Percentiles rank a stretch among this genome's conserved stretches.
These are phyloP conservation scores for Malus sieversii DNA, from an alignment of 306 rosid species.

Conservation along the genomic window DNA sequence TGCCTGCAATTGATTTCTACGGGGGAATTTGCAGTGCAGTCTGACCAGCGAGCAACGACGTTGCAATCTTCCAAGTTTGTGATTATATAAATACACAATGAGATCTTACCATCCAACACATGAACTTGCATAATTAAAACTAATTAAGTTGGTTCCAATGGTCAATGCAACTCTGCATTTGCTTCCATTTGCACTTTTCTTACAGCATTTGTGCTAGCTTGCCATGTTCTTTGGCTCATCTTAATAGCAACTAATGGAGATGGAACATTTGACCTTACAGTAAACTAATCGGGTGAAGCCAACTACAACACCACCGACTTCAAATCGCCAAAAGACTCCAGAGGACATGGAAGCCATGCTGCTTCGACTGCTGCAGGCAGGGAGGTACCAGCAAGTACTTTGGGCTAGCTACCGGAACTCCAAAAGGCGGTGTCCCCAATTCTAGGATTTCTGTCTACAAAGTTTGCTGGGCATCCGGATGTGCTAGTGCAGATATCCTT, in stretches of 20 bases:
- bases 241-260: background rate
- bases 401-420: constrained; percentile 27
- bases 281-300: constrained; percentile 19
- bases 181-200: constrained; percentile 14
- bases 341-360: constrained; percentile 28
- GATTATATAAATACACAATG: background rate
- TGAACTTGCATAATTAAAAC: background rate
- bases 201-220: constrained; percentile 14
- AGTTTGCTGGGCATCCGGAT: constrained; percentile 22
- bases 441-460: constrained; percentile 28
- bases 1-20: background rate
- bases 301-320: constrained; percentile 3
- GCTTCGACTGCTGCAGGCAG: constrained; percentile 34
- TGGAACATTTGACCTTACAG: constrained; percentile 10
- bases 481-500: constrained; percentile 8
- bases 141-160: background rate
- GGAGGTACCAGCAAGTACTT: constrained; percentile 18
- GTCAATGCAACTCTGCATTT: constrained; percentile 3
- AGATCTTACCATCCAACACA: background rate
- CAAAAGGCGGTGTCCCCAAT: constrained; percentile 23
- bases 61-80: background rate
- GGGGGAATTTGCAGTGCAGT: background rate
- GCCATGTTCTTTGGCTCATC: background rate
- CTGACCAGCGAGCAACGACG: background rate
- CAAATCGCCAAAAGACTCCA: constrained; percentile 26